Evolutionary conservation across 345 rosid genomes (phyloP).

Genomic region (Dovyalis caffra): DNA sequence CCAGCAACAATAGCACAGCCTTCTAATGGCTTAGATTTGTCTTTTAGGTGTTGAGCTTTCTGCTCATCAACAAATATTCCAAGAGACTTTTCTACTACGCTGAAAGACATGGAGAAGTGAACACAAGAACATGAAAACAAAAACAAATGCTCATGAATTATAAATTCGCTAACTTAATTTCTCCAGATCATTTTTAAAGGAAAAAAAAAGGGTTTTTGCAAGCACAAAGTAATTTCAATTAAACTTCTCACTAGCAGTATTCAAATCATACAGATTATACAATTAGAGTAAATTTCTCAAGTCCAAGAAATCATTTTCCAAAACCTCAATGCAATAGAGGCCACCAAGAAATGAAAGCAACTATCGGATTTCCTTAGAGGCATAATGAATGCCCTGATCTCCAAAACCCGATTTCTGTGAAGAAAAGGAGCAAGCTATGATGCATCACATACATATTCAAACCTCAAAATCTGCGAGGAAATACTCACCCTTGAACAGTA

Average conservation of each 20-base stretch:
- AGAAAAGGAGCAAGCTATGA: background rate
- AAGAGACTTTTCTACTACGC: constrained; percentile 74
- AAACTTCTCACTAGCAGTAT: background rate
- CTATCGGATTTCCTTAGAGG: background rate
- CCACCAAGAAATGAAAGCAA: background rate
- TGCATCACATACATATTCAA: background rate
- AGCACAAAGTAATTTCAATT: background rate
- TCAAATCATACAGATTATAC: background rate
- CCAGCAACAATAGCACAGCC: constrained; percentile 86
- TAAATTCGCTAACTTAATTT: background rate
- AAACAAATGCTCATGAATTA: background rate
- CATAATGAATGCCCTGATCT: background rate
- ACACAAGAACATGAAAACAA: background rate
- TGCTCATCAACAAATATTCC: constrained; percentile 85
- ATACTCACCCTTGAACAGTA: constrained; percentile 84
- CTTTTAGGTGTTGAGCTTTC: constrained; percentile 76
- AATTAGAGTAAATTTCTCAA: background rate
- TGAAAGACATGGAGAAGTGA: constrained; percentile 24
- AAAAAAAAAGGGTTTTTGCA: background rate
- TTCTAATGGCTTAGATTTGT: constrained; percentile 72
- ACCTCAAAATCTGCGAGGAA: background rate
- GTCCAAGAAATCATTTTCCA: no score
- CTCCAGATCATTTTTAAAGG: background rate
- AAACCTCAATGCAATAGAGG: background rate
- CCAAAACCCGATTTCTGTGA: background rate